Conservation (phyloP, 1,284 basidiomycete species). For the Moesziomyces sp. region DNA sequence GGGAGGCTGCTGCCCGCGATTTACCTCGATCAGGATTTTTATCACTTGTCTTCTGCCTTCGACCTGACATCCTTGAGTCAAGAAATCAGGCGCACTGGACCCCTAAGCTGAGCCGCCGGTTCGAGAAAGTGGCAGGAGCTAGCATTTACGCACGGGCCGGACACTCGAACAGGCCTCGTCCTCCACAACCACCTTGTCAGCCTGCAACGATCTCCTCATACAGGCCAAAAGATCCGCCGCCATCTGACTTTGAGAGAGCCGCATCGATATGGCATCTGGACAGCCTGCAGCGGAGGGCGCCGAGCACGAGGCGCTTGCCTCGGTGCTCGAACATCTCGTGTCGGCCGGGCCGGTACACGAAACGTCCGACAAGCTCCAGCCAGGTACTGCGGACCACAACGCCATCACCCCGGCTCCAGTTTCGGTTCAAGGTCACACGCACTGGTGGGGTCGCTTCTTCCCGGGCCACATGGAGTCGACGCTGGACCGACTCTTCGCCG, state of each 20-base stretch:
- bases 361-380: conserved; percentile 21
- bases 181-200: no score
- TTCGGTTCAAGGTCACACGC: conserved; percentile 23
- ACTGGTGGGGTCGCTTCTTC: conserved; percentile 52
- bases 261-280: conserved; percentile 2
- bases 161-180: no score
- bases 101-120: background rate
- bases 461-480: conserved; percentile 30
- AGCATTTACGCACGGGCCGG: no score
- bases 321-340: conserved; percentile 45
- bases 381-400: conserved; percentile 21
- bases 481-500: conserved; percentile 52
- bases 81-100: background rate
- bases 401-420: conserved; percentile 39
- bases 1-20: conserved; percentile 1
- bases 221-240: no score
- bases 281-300: conserved; percentile 3
- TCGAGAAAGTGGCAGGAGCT: no score
- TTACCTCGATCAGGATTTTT: background rate
- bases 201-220: no score
- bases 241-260: no score
- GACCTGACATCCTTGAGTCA: background rate
- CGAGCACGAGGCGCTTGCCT: conserved; percentile 43
- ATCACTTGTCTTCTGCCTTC: no score
- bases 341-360: conserved; percentile 28